phyloP scores from a whole-genome alignment of 1,284 basidiomycete genomes.

The Microbotryomycetes sp. region DNA sequence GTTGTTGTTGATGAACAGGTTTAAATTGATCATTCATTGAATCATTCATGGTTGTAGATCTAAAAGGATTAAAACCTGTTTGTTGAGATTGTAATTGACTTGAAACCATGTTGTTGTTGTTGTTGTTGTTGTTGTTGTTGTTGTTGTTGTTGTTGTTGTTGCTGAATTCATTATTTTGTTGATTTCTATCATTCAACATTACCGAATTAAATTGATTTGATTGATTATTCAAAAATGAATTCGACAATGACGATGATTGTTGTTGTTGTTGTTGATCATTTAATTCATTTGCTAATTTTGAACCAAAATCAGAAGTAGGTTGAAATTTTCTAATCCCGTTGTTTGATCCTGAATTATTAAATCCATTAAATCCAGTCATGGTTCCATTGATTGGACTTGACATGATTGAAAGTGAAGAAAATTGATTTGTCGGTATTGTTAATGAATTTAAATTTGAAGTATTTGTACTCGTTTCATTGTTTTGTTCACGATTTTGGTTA shows the following conservation, averaged over 20 bases:
- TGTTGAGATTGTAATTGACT: background rate
- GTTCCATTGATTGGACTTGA: slow-evolving; percentile 57
- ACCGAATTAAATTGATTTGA: slow-evolving; percentile 10
- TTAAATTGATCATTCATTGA: too few species aligned
- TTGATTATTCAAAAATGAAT: too few species aligned
- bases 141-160: slow-evolving; percentile 19
- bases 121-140: slow-evolving; percentile 20
- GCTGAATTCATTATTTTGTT: too few species aligned
- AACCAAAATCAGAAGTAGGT: slow-evolving; percentile 81
- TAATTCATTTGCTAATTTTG: slow-evolving; percentile 51
- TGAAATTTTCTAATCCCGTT: slow-evolving; percentile 90
- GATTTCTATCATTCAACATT: slow-evolving; percentile 1
- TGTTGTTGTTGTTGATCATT: slow-evolving; percentile 8
- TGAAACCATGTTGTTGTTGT: slow-evolving; percentile 9
- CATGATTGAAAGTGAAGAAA: slow-evolving; percentile 6
- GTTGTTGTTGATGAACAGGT: too few species aligned
- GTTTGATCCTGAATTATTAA: too few species aligned
- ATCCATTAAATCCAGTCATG: slow-evolving; percentile 67
- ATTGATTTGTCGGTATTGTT: slow-evolving; percentile 36
- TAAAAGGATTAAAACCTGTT: too few species aligned
- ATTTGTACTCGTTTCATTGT: slow-evolving; percentile 49
- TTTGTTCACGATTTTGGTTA: too few species aligned
- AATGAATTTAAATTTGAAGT: slow-evolving; percentile 50
- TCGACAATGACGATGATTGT: too few species aligned
- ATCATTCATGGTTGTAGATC: too few species aligned